Percentiles rank a stretch among this genome's conserved stretches.
These are phyloP conservation scores for Simplicillium sp. DNA, from an alignment of 2,329 filamentous ascomycete genomes.

Conservation along the genomic window DNA sequence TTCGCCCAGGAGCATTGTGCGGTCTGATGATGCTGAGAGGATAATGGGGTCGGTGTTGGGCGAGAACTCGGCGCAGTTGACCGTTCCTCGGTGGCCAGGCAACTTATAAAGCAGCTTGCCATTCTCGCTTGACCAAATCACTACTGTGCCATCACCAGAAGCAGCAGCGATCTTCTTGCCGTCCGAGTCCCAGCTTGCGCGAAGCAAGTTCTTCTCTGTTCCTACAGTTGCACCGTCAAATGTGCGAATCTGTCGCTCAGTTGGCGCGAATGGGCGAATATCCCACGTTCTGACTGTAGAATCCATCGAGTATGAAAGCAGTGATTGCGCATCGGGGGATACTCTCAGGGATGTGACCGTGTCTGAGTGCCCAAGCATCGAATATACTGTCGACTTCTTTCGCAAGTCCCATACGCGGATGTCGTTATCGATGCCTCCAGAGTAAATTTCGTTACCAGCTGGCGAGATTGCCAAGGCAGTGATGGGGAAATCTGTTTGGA, in stretches of 20 bases:
- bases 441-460: conserved; percentile 90
- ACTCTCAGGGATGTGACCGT: conserved; percentile 83
- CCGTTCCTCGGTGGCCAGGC: conserved; percentile 87
- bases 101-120: conserved; percentile 91
- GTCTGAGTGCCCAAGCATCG: conserved; percentile 81
- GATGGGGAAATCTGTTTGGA: conserved; percentile 85
- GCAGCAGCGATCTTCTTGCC: conserved; percentile 84
- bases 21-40: conserved; percentile 82
- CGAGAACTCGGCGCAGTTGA: conserved; percentile 90
- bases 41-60: conserved; percentile 80
- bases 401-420: conserved; percentile 96
- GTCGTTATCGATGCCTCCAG: conserved; percentile 91
- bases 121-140: conserved; percentile 83
- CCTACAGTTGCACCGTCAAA: conserved; percentile 88
- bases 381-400: conserved; percentile 82
- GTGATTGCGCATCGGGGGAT: conserved; percentile 85
- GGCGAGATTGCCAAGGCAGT: conserved; percentile 88
- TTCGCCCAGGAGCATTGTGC: conserved; percentile 75
- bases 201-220: conserved; percentile 83
- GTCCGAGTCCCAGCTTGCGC: conserved; percentile 79
- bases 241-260: conserved; percentile 73
- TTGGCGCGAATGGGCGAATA: conserved; percentile 85
- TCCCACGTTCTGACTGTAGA: conserved; percentile 94
- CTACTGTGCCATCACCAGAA: conserved; percentile 80
- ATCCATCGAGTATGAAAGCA: conserved; percentile 90